Evolutionary conservation across 192 early-diverging fungal species (phyloP), one percentile per base, ranked within the genome.

Genomic region (Mortierella claussenii): DNA sequence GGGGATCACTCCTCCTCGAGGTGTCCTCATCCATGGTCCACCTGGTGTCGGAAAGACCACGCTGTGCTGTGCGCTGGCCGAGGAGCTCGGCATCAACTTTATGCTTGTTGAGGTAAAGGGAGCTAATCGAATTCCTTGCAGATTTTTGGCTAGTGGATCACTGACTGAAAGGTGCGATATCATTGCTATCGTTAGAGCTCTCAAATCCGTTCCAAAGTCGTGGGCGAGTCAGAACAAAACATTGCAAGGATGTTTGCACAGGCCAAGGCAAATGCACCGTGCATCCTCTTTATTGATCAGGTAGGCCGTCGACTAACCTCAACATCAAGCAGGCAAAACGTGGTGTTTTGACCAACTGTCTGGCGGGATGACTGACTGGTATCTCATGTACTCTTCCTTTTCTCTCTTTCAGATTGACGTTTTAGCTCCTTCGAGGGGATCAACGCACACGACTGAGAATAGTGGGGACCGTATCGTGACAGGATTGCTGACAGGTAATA

Each of bases 231-330:
- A 0, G 97, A 98, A 61, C 85, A 90, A 53, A 89, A 89, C 36
- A 91, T 98, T 70, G 89, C 91, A 8, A 85, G 83, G 7, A 79
- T 97, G 56, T 98, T 98, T 86, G 80, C 88, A 2, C 87, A 91
- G 65, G 97, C 94, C 28, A 85, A 93, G 51, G 78, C 88, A 45
- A 92, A 86, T 74, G 82, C 95, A 4, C 97, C 97, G 0, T 97
- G 95, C 57, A 90, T 97, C 10, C 71, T 98, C 15, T 89, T 98
- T 34, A 93, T 98, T 64, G 97, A 98, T 79, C 93, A 98, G 79
- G 88, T 92, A 82, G 34, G n/a, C n/a, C n/a, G n/a, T n/a, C n/a
- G n/a, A n/a, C n/a, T n/a, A n/a, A n/a, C n/a, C n/a, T n/a, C n/a
- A n/a, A n/a, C n/a, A n/a, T n/a, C n/a, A n/a, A n/a, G n/a, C n/a